Base-by-base conservation (phyloP, 495 filamentous ascomycete genomes). In the Penicillium verhagenii region DNA sequence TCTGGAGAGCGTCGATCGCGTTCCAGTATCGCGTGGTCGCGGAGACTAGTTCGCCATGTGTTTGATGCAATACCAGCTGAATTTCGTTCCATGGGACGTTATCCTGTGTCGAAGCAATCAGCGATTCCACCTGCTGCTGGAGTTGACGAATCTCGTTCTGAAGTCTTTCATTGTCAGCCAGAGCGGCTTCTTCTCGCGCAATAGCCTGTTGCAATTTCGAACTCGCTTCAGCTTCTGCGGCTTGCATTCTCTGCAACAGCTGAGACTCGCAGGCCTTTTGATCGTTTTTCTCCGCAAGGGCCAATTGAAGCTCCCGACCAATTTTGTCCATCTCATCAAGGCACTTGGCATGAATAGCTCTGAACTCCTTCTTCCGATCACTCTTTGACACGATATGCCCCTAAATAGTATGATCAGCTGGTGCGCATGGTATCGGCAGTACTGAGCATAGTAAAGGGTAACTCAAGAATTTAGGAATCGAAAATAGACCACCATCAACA, bases 1-100 rank as follows among this genome's bases (percentile, higher is more conserved):
- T 57, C 29, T 52, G 54, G 37, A 57, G 33, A 25, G 39, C 49
- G 13, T 49, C 50, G 37, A 53, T 48, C 37, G 35, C 33, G 23
- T 28, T 58, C 50, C 43, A 48, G 48, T 47, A 59, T 50, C 24
- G 40, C 24, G 52, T 54, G 38, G 57, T 50, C 40, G 46, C 47
- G 0, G 46, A 54, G 10, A 59, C 47, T 29, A 59, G 47, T 10
- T 54, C 57, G 40, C 39, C 40, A n/a, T 59, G 52, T 50, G 46
- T 43, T 33, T 59, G 42, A 52, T 59, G 42, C 28, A 55, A 49
- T 6, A 42, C 9, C 28, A 39, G 52, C 57, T 55, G 40, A 47
- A 59, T 55, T 49, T 59, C 52, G 45, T 55, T 52, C 57, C 42
- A 59, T 29, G 46, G 38, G 45, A 54, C 51, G 29, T 59, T 29